Percentiles rank a stretch among this genome's conserved stretches.
phyloP scores from a whole-genome alignment of 2,329 filamentous ascomycete species.

The Cladosporium phlei region DNA sequence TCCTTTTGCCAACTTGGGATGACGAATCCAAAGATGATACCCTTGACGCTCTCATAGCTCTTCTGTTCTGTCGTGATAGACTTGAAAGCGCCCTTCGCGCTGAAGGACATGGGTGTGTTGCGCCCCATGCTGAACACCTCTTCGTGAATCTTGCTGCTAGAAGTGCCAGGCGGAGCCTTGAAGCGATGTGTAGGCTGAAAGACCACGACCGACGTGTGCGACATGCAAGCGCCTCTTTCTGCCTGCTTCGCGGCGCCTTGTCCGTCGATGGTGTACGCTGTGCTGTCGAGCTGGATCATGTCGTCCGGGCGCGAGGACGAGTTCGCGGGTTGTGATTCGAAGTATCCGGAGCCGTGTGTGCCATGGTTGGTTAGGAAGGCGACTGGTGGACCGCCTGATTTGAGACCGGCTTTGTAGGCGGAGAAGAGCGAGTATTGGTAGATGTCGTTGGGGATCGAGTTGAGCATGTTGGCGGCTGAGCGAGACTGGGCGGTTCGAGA shows the following conservation, averaged over 20 bases:
- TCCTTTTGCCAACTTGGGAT: constrained; percentile 38
- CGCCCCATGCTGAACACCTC: constrained; percentile 25
- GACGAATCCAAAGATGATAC: constrained; percentile 38
- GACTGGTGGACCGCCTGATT: constrained; percentile 30
- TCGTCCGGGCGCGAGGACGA: constrained; percentile 19
- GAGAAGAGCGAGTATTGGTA: constrained; percentile 40
- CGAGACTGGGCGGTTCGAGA: neutral
- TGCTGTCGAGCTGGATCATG: constrained; percentile 34
- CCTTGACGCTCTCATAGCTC: constrained; percentile 31
- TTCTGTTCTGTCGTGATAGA: constrained; percentile 30
- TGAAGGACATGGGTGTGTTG: constrained; percentile 40
- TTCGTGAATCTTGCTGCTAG: constrained; percentile 24
- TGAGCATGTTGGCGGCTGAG: constrained; percentile 28
- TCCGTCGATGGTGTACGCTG: constrained; percentile 31
- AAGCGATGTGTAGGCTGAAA: constrained; percentile 35
- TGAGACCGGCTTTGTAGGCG: constrained; percentile 36
- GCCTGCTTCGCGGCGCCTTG: constrained; percentile 32
- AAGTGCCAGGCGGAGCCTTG: constrained; percentile 24
- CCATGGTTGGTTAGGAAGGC: constrained; percentile 39
- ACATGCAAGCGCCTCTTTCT: constrained; percentile 31
- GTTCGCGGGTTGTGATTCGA: constrained; percentile 25
- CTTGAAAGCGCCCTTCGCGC: constrained; percentile 34
- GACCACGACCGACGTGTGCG: constrained; percentile 39
- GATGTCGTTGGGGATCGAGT: constrained; percentile 42
- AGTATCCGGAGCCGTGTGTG: constrained; percentile 40